Percentiles rank a stretch among this genome's conserved stretches.
phyloP scores from a whole-genome alignment of 371 early-diverging fungal genomes.

The Lichtheimia corymbifera region DNA sequence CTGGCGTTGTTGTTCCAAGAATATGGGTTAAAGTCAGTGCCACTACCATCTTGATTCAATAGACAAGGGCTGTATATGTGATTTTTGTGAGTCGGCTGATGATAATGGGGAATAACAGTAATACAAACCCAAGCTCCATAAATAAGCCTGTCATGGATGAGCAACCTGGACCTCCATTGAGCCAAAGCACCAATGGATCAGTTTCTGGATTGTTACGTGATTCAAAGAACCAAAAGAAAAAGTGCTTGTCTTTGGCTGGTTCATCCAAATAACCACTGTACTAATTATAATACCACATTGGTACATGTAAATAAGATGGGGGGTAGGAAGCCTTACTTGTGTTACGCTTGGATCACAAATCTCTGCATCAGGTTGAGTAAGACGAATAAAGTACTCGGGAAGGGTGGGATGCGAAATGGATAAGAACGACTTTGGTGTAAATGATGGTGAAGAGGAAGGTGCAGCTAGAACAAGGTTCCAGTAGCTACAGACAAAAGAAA shows the following conservation, averaged over 20 bases:
- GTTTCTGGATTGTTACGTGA: constrained; percentile 62
- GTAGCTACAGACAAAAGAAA: too few species aligned
- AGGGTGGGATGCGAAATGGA: constrained; percentile 10
- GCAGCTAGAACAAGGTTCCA: background rate
- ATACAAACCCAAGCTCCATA: constrained; percentile 66
- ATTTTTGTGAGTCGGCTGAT: background rate
- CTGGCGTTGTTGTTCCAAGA: constrained; percentile 79
- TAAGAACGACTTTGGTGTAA: constrained; percentile 2
- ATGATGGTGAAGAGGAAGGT: background rate
- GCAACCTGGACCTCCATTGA: constrained; percentile 85
- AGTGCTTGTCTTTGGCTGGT: constrained; percentile 57
- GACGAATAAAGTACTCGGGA: constrained; percentile 9
- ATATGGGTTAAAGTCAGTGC: constrained; percentile 52
- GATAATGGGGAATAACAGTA: background rate
- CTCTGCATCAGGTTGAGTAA: constrained; percentile 10
- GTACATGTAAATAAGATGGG: background rate
- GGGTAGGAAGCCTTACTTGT: constrained; percentile 20
- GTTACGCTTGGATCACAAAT: constrained; percentile 40
- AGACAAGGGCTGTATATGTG: constrained; percentile 55
- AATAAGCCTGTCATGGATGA: constrained; percentile 72
- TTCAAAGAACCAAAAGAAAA: constrained; percentile 80
- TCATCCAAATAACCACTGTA: constrained; percentile 80
- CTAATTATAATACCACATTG: constrained; percentile 20
- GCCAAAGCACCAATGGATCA: constrained; percentile 75
- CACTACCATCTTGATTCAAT: constrained; percentile 63